Evolutionary conservation across 2,329 filamentous ascomycete genomes (phyloP), one percentile per base, ranked within the genome.

Genomic region (Plectosphaerella plurivora): DNA sequence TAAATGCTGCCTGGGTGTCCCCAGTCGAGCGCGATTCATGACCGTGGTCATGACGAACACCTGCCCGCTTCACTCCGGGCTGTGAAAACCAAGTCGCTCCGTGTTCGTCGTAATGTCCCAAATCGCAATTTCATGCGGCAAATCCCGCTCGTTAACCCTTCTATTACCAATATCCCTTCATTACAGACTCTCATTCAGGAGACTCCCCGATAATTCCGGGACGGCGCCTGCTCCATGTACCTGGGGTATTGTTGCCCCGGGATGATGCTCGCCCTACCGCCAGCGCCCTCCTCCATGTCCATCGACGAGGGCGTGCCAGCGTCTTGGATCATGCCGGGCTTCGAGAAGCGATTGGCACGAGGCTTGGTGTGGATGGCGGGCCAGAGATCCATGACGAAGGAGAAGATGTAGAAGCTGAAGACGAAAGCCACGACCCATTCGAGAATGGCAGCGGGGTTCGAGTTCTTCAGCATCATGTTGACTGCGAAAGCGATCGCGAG

Each of bases 341-440:
- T 58, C 10, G 49, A 35, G 18, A 57, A 57, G 33, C 56, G 47
- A 1, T 28, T 49, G 37, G 36, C 28, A 49, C 47, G 52, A 58
- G 73, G 66, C 57, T 79, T 82, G 11, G 84, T 88, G 56, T 80
- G 75, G 3, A 88, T 75, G 11, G 90, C 89, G 0, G 94, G 94
- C 57, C 89, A 78, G 48, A 99, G 83, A 71, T 99, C 93, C 65
- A 97, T 78, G 63, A 87, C 80, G 75, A 96, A 97, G 55, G 87
- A 91, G 57, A 93, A 80, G 55, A 95, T 78, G 72, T 96, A 97
- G 64, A 92, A 87, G 50, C 88, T 89, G 73, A 92, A 97, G 64
- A 96, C 77, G 64, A 96, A 84, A 33, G 91, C 83, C 58, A 97
- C 84, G 55, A 83, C 65, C 83, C 83, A 86, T 72, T 97, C 93